These are phyloP conservation scores for Colletotrichum endophyticum DNA, from an alignment of 2,329 filamentous ascomycete genomes.

Conservation along the genomic window DNA sequence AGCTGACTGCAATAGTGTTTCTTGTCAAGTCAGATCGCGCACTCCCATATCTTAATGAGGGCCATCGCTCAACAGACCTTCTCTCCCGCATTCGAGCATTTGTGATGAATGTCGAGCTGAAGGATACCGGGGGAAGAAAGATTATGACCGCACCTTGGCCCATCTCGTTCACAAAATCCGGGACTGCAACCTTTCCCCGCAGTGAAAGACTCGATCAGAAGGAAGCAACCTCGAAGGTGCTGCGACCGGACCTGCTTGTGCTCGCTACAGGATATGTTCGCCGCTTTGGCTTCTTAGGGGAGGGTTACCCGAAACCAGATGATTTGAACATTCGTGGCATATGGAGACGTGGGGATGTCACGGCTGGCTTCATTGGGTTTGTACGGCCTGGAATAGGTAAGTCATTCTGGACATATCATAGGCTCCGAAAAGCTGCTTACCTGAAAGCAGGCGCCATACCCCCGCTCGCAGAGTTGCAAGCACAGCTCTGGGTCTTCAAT, in stretches of 20 bases:
- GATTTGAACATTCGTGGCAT: constrained; percentile 58
- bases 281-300: constrained; percentile 43
- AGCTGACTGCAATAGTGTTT: constrained; percentile 37
- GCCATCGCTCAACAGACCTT: constrained; percentile 35
- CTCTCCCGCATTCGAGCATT: constrained; percentile 38
- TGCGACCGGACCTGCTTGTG: constrained; percentile 49
- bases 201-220: constrained; percentile 30
- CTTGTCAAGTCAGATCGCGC: constrained; percentile 48
- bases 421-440: neutral
- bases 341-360: constrained; percentile 45
- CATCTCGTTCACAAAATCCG: constrained; percentile 35
- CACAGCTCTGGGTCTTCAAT: constrained; percentile 49
- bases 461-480: constrained; percentile 53
- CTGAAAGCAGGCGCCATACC: constrained; percentile 45
- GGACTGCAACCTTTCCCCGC: constrained; percentile 39
- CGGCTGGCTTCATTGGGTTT: constrained; percentile 52
- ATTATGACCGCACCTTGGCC: constrained; percentile 54
- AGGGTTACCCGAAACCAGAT: constrained; percentile 45
- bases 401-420: neutral
- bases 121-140: constrained; percentile 39
- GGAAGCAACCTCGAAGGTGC: constrained; percentile 25
- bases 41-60: constrained; percentile 46
- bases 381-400: constrained; percentile 47
- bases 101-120: constrained; percentile 43
- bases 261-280: constrained; percentile 52